Evolutionary conservation across 176 grass and related monocot genomes (phyloP).

Genomic region (Tillandsia leiboldiana): DNA sequence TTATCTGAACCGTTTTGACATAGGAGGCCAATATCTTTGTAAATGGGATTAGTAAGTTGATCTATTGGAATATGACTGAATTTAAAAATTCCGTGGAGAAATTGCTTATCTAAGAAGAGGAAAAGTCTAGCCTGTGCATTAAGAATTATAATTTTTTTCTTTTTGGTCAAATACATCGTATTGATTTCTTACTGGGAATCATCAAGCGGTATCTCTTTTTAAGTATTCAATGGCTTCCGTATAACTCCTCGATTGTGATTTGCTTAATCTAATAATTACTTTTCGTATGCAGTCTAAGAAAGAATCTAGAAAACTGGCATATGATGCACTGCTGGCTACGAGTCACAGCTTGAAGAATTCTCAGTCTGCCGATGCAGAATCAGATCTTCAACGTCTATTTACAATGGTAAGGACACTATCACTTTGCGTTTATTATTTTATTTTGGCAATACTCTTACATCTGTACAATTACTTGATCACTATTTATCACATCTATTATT

Average conservation of each 20-base stretch:
- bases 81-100: background rate
- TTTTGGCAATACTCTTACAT: background rate
- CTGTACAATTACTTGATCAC: background rate
- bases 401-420: constrained; percentile 61
- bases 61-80: background rate
- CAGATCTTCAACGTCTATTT: constrained; percentile 79
- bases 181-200: constrained; percentile 8
- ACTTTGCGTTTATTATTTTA: background rate
- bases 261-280: constrained; percentile 4
- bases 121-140: background rate
- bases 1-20: background rate
- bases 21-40: too few relatives aligned
- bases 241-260: background rate
- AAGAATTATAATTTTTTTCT: background rate
- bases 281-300: constrained; percentile 66
- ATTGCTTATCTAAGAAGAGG: background rate
- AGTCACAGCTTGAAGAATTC: constrained; percentile 64
- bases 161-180: background rate
- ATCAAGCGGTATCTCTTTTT: background rate
- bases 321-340: constrained; percentile 64
- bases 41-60: background rate
- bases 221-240: background rate
- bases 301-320: constrained; percentile 76
- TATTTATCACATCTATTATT: background rate
- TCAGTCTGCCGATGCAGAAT: constrained; percentile 40